phyloP scores from a whole-genome alignment of 352 stramenopile genomes.

The Globisporangium splendens region DNA sequence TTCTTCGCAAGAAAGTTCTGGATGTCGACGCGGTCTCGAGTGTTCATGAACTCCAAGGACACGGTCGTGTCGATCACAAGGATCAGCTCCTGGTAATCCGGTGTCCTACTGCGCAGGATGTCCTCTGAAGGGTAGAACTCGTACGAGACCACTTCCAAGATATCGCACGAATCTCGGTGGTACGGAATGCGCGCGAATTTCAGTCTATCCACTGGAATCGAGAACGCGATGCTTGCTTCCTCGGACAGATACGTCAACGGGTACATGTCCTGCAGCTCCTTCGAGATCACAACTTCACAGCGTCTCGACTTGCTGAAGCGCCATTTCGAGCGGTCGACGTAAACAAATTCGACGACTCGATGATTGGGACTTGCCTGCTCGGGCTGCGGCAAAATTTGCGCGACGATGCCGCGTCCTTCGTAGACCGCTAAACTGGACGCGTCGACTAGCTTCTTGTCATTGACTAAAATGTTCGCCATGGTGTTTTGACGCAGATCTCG shows the following conservation, averaged over 20 bases:
- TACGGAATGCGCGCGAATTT: slow-evolving; percentile 59
- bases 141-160: slow-evolving; percentile 67
- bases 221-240: slow-evolving; percentile 32
- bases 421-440: slow-evolving; percentile 72
- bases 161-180: slow-evolving; percentile 61
- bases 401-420: slow-evolving; percentile 71
- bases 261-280: slow-evolving; percentile 22
- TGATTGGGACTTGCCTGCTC: slow-evolving; percentile 46
- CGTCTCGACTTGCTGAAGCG: slow-evolving; percentile 55
- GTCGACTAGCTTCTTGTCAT: slow-evolving; percentile 58
- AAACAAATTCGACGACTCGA: slow-evolving; percentile 62
- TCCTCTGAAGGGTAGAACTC: slow-evolving; percentile 29
- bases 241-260: slow-evolving; percentile 37
- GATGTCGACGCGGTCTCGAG: slow-evolving; percentile 46
- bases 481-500: slow-evolving; percentile 66
- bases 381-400: slow-evolving; percentile 54
- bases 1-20: slow-evolving; percentile 56
- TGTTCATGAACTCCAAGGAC: slow-evolving; percentile 30
- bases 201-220: slow-evolving; percentile 46
- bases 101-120: slow-evolving; percentile 20
- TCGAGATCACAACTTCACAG: slow-evolving; percentile 53
- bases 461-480: slow-evolving; percentile 58
- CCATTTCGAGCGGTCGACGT: slow-evolving; percentile 61
- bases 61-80: slow-evolving; percentile 58
- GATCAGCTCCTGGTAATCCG: slow-evolving; percentile 64